Evolutionary conservation across 306 rosid species (phyloP), one percentile per base, ranked within the genome.

Genomic region (Vigna radiata): DNA sequence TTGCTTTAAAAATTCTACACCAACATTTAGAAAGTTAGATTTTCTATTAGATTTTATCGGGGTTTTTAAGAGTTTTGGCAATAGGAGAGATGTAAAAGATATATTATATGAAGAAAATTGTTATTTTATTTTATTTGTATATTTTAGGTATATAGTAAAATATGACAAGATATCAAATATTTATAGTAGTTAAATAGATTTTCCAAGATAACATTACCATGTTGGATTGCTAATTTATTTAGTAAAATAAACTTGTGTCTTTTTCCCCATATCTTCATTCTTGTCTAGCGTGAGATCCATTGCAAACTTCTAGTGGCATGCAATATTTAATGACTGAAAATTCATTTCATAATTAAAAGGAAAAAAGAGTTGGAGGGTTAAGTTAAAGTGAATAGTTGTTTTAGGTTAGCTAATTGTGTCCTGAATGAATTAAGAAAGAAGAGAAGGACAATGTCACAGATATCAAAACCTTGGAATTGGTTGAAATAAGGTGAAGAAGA

Each of bases 221-320:
- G 70, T 36, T 66, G 76, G 72, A 41, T 71, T 65, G 54, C 83
- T 72, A 79, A 53, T 65, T 82, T 75, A 52, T 72, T 60, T 64
- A 75, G 36, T 83, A 67, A 46, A 19, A 47, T 72, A 86, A 60
- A 83, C 79, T 79, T 67, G 72, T 79, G 83, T 86, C 87, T 3
- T 68, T 76, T 68, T 86, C 83, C 48, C 61, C 76, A 72, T 83
- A 86, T 79, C 85, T 83, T 56, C 50, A 18, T 86, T 61, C 55
- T 53, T 76, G 85, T 76, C 81, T 62, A 68, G 54, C 52, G 58
- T 79, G 79, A 60, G 82, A 86, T 76, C 67, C 72, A 79, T 68
- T 61, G 73, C 37, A 75, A 82, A 33, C 33, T 66, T 69, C 60
- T 81, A 68, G 70, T 69, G 70, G 36, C 78, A 61, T 65, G 55